Conservation (phyloP, 1,284 basidiomycete species). For the Cryptococcus sp. region DNA sequence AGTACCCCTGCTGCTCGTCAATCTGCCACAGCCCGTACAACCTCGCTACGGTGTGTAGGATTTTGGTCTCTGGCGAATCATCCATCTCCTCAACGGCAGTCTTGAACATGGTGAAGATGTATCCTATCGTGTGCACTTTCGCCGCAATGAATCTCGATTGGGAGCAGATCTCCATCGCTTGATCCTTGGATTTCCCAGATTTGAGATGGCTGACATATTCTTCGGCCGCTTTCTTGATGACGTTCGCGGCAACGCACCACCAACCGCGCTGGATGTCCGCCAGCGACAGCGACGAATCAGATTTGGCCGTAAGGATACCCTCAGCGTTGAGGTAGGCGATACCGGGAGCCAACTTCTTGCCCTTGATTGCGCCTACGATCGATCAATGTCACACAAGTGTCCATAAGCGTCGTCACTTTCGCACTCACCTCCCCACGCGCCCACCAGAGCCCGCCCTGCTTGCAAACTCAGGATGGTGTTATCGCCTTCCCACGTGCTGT, state of each 20-base stretch:
- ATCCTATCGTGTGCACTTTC: constrained; percentile 53
- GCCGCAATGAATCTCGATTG: constrained; percentile 61
- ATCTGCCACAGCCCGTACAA: constrained; percentile 60
- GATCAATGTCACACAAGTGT: not conserved
- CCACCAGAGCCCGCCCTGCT: constrained; percentile 58
- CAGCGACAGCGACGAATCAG: constrained; percentile 54
- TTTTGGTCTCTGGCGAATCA: constrained; percentile 43
- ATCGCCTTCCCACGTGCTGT: constrained; percentile 60
- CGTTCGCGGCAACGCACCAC: constrained; percentile 58
- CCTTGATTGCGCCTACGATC: constrained; percentile 51
- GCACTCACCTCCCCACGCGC: constrained; percentile 54
- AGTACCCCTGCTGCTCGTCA: constrained; percentile 61
- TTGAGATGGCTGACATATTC: constrained; percentile 55
- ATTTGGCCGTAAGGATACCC: constrained; percentile 53
- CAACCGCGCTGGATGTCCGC: constrained; percentile 57
- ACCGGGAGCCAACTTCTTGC: constrained; percentile 56
- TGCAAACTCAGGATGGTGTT: constrained; percentile 60
- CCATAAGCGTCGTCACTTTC: not conserved
- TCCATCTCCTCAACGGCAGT: constrained; percentile 50
- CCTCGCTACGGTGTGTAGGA: constrained; percentile 48
- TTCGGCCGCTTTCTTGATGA: constrained; percentile 59
- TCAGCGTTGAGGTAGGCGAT: constrained; percentile 57
- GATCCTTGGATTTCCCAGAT: constrained; percentile 56
- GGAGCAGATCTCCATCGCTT: constrained; percentile 59
- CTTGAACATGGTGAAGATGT: constrained; percentile 52